These are phyloP conservation scores for Claviceps capensis DNA, from an alignment of 2,329 filamentous ascomycete genomes.

Conservation along the genomic window DNA sequence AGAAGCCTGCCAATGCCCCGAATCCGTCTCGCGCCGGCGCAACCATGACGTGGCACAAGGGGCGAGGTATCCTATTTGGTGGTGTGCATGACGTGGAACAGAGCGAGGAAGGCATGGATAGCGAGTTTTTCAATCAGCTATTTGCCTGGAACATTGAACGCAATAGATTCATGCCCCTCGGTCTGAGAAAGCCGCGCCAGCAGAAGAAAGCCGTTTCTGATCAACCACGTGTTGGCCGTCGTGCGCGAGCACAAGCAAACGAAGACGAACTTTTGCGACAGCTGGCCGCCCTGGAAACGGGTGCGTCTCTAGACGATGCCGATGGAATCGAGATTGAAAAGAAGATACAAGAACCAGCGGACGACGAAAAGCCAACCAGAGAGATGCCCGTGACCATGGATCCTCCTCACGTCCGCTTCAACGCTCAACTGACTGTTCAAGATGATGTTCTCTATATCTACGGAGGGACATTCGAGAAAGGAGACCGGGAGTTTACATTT, in stretches of 20 bases:
- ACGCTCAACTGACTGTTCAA: conserved; percentile 79
- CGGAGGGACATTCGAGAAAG: conserved; percentile 89
- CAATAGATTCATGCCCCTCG: conserved; percentile 83
- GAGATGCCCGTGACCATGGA: conserved; percentile 60
- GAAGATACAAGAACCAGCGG: conserved; percentile 36
- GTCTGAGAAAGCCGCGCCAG: conserved; percentile 58
- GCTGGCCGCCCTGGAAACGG: conserved; percentile 71
- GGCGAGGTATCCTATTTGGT: conserved; percentile 83
- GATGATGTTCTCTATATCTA: conserved; percentile 90
- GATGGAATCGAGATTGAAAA: conserved; percentile 36
- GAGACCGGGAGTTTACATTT: conserved; percentile 88
- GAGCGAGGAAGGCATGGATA: conserved; percentile 89
- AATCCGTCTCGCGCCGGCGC: conserved; percentile 73
- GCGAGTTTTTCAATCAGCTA: conserved; percentile 87
- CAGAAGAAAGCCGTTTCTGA: conserved; percentile 42
- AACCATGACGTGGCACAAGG: conserved; percentile 91
- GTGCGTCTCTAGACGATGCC: conserved; percentile 44
- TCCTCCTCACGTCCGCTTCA: conserved; percentile 82
- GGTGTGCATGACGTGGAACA: conserved; percentile 89
- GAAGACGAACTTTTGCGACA: conserved; percentile 85
- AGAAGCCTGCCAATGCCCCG: conserved; percentile 81
- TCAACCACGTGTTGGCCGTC: conserved; percentile 42
- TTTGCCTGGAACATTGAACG: conserved; percentile 92
- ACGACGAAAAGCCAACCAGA: conserved; percentile 43
- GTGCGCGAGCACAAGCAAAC: conserved; percentile 72